Evolutionary conservation across 768 basidiomycete species (phyloP).

Genomic region (Termitomyces sp.): DNA sequence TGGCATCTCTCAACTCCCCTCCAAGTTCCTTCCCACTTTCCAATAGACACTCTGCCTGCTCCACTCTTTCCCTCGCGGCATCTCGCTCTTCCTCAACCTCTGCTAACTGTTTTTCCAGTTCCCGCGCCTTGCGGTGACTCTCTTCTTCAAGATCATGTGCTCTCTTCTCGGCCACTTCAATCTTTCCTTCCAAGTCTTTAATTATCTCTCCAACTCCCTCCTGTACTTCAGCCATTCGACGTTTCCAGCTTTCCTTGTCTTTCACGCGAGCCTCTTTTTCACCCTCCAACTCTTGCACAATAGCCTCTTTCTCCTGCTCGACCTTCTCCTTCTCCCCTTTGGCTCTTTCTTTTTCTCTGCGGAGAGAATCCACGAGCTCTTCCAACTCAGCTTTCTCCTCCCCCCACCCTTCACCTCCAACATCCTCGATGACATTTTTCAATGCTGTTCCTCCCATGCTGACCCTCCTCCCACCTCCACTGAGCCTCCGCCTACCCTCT

Average conservation of each 20-base stretch:
- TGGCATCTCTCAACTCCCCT: conserved; percentile 59
- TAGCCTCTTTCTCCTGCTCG: conserved; percentile 38
- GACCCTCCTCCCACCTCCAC: conserved; percentile 38
- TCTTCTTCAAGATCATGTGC: conserved; percentile 35
- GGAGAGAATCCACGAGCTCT: conserved; percentile 43
- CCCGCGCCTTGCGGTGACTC: conserved; percentile 29
- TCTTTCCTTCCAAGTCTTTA: conserved; percentile 52
- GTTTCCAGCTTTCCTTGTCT: conserved; percentile 68
- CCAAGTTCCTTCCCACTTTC: conserved; percentile 66
- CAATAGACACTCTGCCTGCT: conserved; percentile 58
- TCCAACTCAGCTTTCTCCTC: conserved; percentile 64
- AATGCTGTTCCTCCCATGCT: conserved; percentile 48
- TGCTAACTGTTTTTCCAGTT: conserved; percentile 38
- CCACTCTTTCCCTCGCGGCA: conserved; percentile 50
- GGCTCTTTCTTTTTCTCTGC: conserved; percentile 41
- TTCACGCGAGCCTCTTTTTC: conserved; percentile 54
- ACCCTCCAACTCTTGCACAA: conserved; percentile 40
- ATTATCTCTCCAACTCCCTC: conserved; percentile 63
- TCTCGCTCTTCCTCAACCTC: conserved; percentile 48
- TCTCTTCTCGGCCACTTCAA: conserved; percentile 44
- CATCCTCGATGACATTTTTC: conserved; percentile 61
- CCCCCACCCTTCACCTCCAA: conserved; percentile 58
- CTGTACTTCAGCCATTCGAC: conserved; percentile 67
- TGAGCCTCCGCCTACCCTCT: conserved; percentile 27
- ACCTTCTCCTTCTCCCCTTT: conserved; percentile 38